These are phyloP conservation scores for Byssothecium circinans DNA, from an alignment of 2,329 filamentous ascomycete genomes.

Conservation along the genomic window DNA sequence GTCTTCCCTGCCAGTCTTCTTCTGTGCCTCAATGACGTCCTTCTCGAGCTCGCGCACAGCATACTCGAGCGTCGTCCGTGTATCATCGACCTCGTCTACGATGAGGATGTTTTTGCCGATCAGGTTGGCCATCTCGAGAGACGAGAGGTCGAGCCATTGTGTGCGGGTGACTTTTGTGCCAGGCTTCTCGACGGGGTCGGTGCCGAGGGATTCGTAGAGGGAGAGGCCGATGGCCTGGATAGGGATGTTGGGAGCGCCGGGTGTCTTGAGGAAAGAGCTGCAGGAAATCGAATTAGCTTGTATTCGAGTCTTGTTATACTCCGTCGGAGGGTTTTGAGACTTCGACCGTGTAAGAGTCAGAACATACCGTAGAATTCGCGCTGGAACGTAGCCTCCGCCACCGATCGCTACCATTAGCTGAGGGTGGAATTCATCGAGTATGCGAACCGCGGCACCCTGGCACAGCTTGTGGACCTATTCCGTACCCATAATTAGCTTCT, in stretches of 20 bases:
- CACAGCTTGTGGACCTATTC: constrained; percentile 93
- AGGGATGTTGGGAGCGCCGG: constrained; percentile 88
- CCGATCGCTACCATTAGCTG: constrained; percentile 99
- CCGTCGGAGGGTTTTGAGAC: neutral
- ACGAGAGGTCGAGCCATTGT: constrained; percentile 93
- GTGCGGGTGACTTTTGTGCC: constrained; percentile 96
- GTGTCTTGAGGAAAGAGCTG: constrained; percentile 86
- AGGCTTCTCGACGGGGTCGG: constrained; percentile 69
- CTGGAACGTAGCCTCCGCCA: constrained; percentile 94
- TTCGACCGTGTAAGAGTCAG: neutral
- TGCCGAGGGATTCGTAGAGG: constrained; percentile 83
- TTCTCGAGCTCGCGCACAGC: constrained; percentile 91
- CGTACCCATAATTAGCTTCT: neutral
- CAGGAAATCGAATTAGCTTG: constrained; percentile 8
- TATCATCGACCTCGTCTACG: constrained; percentile 95
- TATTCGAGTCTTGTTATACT: neutral
- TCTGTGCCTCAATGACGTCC: constrained; percentile 81
- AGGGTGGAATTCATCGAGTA: constrained; percentile 83
- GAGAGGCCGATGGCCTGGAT: constrained; percentile 99
- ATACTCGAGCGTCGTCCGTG: constrained; percentile 90
- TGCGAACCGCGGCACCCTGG: constrained; percentile 77
- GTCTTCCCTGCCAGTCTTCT: constrained; percentile 67
- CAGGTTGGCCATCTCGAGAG: constrained; percentile 83
- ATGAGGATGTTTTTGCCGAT: constrained; percentile 91
- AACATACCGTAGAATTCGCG: constrained; percentile 80